Conservation (phyloP, 208 protist genomes). For the Naegleria fowleri region DNA sequence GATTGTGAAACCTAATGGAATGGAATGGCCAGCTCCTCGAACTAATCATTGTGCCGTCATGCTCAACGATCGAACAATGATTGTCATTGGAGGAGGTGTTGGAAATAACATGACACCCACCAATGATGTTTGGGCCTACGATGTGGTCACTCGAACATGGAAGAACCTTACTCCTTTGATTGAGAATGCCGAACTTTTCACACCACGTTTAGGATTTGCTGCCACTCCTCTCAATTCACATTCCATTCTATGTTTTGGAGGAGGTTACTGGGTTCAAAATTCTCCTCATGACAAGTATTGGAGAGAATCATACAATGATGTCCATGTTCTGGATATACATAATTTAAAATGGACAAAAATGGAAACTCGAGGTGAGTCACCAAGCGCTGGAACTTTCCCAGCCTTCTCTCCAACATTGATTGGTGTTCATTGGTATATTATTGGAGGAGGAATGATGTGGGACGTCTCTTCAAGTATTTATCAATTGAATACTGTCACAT, state of each 20-base stretch:
- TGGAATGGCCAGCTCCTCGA: neutral
- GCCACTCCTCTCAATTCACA: neutral
- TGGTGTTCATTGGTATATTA: conserved; percentile 5
- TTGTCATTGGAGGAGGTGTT: neutral
- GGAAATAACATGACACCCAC: conserved; percentile 6
- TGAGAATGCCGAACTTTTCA: neutral
- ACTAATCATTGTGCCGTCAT: neutral
- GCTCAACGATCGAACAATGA: neutral
- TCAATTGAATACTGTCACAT: neutral
- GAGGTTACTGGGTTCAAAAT: conserved; percentile 20
- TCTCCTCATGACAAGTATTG: neutral
- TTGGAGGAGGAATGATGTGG: neutral
- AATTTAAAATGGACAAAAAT: neutral
- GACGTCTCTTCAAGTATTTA: neutral
- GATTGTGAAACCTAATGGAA: neutral
- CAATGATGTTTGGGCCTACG: neutral
- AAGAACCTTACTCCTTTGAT: neutral
- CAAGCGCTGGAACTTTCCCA: neutral
- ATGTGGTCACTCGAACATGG: neutral
- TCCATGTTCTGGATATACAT: neutral
- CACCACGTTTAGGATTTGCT: neutral
- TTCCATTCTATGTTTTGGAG: neutral
- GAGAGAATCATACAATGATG: neutral
- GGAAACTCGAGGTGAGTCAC: neutral
- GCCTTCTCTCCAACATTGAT: neutral